Conservation (phyloP, 768 basidiomycete genomes). For the Boletus insuetus region DNA sequence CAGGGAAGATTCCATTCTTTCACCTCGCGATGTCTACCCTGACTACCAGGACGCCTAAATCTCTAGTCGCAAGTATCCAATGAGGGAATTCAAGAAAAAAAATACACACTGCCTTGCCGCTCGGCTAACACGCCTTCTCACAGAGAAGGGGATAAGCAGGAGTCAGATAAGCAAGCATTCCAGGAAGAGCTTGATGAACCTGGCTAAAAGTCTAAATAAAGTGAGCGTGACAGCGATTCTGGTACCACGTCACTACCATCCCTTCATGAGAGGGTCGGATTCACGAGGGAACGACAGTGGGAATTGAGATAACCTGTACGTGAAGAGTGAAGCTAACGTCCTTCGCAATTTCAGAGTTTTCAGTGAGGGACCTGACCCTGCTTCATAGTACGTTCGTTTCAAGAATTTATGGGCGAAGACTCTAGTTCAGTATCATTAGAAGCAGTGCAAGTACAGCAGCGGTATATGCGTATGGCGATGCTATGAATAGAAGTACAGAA, state of each 20-base stretch:
- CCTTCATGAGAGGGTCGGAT: slow-evolving; percentile 6
- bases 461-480: slow-evolving; percentile 18
- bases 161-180: background rate
- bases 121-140: slow-evolving; percentile 14
- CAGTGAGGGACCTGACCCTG: slow-evolving; percentile 11
- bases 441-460: slow-evolving; percentile 18
- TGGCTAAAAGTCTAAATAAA: slow-evolving; percentile 29
- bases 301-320: slow-evolving; percentile 5
- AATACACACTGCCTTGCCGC: slow-evolving; percentile 23
- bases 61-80: slow-evolving; percentile 5
- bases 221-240: background rate
- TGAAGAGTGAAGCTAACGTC: slow-evolving; percentile 4
- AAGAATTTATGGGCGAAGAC: background rate
- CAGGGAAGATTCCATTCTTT: slow-evolving; percentile 14
- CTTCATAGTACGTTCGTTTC: background rate
- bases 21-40: slow-evolving; percentile 16
- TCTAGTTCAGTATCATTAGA: slow-evolving; percentile 15
- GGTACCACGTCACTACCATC: slow-evolving; percentile 16
- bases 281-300: slow-evolving; percentile 4
- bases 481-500: slow-evolving; percentile 25
- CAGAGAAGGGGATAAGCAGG: slow-evolving; percentile 19
- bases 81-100: slow-evolving; percentile 23
- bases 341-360: slow-evolving; percentile 7
- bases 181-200: slow-evolving; percentile 16
- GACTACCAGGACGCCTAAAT: slow-evolving; percentile 10